phyloP scores from a whole-genome alignment of 768 basidiomycete genomes.

The Chlorophyllum brunneum region DNA sequence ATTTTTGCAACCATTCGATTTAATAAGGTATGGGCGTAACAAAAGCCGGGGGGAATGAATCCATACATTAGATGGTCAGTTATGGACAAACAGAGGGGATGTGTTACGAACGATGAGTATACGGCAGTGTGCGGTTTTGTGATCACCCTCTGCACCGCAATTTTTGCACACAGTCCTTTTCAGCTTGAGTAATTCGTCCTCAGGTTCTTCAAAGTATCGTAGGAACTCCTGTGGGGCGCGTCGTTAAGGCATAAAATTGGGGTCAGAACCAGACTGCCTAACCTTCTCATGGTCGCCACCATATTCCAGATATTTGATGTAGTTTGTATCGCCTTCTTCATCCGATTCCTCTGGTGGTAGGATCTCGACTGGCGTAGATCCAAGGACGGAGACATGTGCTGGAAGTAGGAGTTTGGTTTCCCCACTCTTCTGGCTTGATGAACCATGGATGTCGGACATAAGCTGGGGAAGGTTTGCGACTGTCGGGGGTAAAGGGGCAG shows the following conservation, averaged over 20 bases:
- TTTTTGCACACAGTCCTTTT: constrained; percentile 65
- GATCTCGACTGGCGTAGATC: constrained; percentile 42
- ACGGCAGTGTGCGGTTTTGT: constrained; percentile 65
- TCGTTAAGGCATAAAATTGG: neutral
- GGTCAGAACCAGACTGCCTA: neutral
- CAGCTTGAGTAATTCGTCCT: constrained; percentile 36
- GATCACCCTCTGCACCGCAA: constrained; percentile 72
- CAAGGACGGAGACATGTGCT: constrained; percentile 62
- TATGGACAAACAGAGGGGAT: constrained; percentile 21
- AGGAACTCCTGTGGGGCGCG: constrained; percentile 37
- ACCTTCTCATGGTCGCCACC: constrained; percentile 54
- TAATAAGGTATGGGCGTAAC: neutral
- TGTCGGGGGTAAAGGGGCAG: constrained; percentile 31
- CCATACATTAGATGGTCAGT: neutral
- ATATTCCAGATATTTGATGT: constrained; percentile 77
- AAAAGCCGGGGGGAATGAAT: neutral
- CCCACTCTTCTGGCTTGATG: neutral
- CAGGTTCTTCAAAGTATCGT: constrained; percentile 62
- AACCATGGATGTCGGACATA: neutral
- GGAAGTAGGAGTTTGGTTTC: constrained; percentile 51
- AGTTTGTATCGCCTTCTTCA: constrained; percentile 51
- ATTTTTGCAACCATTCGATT: neutral
- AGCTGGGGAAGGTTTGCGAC: constrained; percentile 13
- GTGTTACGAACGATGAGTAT: constrained; percentile 53
- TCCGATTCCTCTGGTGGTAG: constrained; percentile 35